Evolutionary conservation across 1,284 basidiomycete genomes (phyloP).

Genomic region (Marasmius fiardii): DNA sequence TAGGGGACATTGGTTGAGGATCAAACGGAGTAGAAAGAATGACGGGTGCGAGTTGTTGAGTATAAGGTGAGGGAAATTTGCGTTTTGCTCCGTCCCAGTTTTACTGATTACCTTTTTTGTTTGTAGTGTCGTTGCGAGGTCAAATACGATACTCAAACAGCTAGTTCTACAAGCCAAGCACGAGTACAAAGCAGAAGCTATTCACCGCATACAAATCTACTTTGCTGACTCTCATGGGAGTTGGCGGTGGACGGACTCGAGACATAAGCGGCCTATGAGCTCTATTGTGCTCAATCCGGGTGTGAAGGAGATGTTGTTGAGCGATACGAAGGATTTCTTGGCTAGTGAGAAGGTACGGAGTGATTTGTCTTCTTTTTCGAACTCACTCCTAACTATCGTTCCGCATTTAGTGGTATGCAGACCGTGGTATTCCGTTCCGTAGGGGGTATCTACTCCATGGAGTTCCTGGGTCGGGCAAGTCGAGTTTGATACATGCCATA

Average conservation of each 20-base stretch:
- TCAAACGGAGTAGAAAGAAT: slow-evolving; percentile 61
- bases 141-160: slow-evolving; percentile 77
- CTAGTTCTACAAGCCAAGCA: slow-evolving; percentile 84
- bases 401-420: slow-evolving; percentile 53
- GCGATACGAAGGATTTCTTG: slow-evolving; percentile 79
- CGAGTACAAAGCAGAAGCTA: slow-evolving; percentile 79
- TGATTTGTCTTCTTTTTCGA: not conserved
- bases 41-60: slow-evolving; percentile 71
- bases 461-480: slow-evolving; percentile 79
- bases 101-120: no score
- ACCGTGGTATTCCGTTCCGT: slow-evolving; percentile 77
- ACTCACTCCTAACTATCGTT: not conserved
- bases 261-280: slow-evolving; percentile 76
- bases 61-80: slow-evolving; percentile 49
- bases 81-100: no score
- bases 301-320: slow-evolving; percentile 80
- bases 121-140: slow-evolving; percentile 70
- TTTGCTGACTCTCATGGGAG: slow-evolving; percentile 83
- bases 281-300: slow-evolving; percentile 80
- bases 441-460: slow-evolving; percentile 83
- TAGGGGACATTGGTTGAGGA: slow-evolving; percentile 75
- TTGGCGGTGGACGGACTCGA: slow-evolving; percentile 80
- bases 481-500: slow-evolving; percentile 79
- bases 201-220: slow-evolving; percentile 81
- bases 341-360: slow-evolving; percentile 68